Base-by-base conservation (phyloP, 2,329 filamentous ascomycete genomes). In the Colletotrichum sp. region DNA sequence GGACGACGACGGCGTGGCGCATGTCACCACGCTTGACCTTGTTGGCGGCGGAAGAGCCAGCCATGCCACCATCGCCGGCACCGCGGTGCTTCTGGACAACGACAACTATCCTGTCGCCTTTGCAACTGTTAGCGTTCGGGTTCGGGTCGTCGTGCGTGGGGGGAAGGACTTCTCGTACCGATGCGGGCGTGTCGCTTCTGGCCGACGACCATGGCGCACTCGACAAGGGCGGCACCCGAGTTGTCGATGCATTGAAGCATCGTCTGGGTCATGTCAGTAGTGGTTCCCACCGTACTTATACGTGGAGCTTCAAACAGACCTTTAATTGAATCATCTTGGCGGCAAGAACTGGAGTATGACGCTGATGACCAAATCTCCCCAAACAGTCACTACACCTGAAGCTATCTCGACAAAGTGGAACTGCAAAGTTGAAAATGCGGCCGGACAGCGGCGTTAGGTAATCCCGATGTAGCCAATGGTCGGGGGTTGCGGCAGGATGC, bases 171-270 rank as follows among this genome's bases (percentile, higher is more conserved):
- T 61, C 48, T 79, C 90, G 81, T 91, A 98, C 96, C 97, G 82
- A 99, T 96, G 82, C 93, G 94, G 76, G 96, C 97, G 82, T 93
- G 92, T 80, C 93, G 90, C 88, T 98, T 98, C 88, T 96, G 97
- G 83, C 95, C 95, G 82, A 99, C 89, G 78, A 99, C 94, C 84
- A 96, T 94, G 84, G 94, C 95, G 88, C 97, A 99, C 89, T 99
- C 97, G 87, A 99, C 97, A 80, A 99, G 90, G 43, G 43, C 43
- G n/a, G 43, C 97, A 84, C 97, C 97, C 79, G 97, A 99, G 90
- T 98, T 99, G 93, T 99, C 97, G 92, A 99, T 99, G 93, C 97
- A 99, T 88, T 97, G 98, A 82, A 99, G 92, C 92, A 99, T 95
- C 84, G 96, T 94, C 97, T 98, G 80, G 7, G 26, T 5, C 32